A percentile compares a stretch with the other conserved stretches of the same genome.
These are phyloP conservation scores for Phytophthora pistaciae DNA, from an alignment of 352 stramenopile species.

Conservation along the genomic window DNA sequence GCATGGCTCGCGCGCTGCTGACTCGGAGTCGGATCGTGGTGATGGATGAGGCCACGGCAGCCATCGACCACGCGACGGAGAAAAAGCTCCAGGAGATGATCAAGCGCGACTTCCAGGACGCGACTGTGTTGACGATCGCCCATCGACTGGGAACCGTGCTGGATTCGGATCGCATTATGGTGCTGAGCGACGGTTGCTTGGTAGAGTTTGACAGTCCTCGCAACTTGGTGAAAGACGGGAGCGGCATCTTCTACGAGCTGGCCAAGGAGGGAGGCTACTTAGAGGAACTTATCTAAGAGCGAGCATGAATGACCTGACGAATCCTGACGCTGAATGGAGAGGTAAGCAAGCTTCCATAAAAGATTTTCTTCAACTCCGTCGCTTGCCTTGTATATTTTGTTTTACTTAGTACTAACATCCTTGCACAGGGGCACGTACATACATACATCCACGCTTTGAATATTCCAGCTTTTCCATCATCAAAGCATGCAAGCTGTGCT, in stretches of 20 bases:
- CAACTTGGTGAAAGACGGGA: slow-evolving; percentile 11
- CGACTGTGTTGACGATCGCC: slow-evolving; percentile 94
- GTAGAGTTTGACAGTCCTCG: slow-evolving; percentile 76
- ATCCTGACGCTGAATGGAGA: no score
- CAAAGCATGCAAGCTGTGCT: no score
- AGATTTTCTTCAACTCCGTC: no score
- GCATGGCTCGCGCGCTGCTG: slow-evolving; percentile 91
- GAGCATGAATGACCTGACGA: neutral
- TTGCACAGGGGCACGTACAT: no score
- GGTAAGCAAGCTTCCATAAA: no score
- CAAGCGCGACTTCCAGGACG: slow-evolving; percentile 75
- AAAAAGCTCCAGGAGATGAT: slow-evolving; percentile 46
- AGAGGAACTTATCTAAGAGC: neutral
- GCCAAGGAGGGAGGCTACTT: slow-evolving; percentile 22
- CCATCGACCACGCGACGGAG: slow-evolving; percentile 44
- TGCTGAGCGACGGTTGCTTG: slow-evolving; percentile 85
- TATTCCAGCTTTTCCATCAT: no score
- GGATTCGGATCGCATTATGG: slow-evolving; percentile 72
- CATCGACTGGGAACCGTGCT: slow-evolving; percentile 77
- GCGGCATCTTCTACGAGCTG: slow-evolving; percentile 28
- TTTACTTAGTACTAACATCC: no score
- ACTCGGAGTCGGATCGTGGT: slow-evolving; percentile 87
- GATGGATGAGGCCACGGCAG: slow-evolving; percentile 90
- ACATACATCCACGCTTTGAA: no score
- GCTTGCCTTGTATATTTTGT: no score